phyloP scores from a whole-genome alignment of 345 rosid species.

The Lepidium didymum region DNA sequence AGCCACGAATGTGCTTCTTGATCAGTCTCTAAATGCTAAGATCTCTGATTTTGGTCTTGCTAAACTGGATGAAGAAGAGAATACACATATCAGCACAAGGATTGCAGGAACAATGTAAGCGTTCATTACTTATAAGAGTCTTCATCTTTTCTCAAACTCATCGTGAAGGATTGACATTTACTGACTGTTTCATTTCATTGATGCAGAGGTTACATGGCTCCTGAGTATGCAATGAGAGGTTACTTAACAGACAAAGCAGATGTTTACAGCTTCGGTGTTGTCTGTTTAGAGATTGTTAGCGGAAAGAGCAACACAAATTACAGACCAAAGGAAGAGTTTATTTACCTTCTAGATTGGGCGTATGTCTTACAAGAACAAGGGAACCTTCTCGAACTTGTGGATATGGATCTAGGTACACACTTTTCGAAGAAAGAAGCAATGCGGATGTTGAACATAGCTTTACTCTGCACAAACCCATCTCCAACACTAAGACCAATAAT shows the following conservation, averaged over 20 bases:
- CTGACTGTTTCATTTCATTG: neutral
- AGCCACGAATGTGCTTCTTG: conserved; percentile 63
- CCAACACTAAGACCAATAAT: conserved; percentile 39
- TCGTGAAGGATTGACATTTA: neutral
- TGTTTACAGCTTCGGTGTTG: conserved; percentile 87
- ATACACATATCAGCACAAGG: conserved; percentile 65
- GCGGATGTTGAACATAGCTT: conserved; percentile 61
- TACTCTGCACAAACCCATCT: conserved; percentile 85
- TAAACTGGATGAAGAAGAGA: conserved; percentile 56
- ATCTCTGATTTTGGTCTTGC: conserved; percentile 75
- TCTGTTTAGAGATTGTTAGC: conserved; percentile 71
- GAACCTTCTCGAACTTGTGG: conserved; percentile 78
- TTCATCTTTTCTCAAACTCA: neutral
- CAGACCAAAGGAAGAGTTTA: conserved; percentile 91
- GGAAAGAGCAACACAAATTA: conserved; percentile 95
- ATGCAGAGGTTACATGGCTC: conserved; percentile 94
- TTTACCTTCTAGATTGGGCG: conserved; percentile 95
- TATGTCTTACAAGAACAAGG: conserved; percentile 93
- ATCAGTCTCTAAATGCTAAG: conserved; percentile 41
- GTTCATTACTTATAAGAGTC: neutral
- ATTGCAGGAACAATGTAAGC: conserved; percentile 63
- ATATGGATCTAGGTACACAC: conserved; percentile 50
- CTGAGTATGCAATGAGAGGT: conserved; percentile 98
- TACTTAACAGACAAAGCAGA: conserved; percentile 94
- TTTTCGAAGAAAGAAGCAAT: conserved; percentile 54